Conservation (phyloP, 441 rosid genomes). For the Corymbia calophylla region DNA sequence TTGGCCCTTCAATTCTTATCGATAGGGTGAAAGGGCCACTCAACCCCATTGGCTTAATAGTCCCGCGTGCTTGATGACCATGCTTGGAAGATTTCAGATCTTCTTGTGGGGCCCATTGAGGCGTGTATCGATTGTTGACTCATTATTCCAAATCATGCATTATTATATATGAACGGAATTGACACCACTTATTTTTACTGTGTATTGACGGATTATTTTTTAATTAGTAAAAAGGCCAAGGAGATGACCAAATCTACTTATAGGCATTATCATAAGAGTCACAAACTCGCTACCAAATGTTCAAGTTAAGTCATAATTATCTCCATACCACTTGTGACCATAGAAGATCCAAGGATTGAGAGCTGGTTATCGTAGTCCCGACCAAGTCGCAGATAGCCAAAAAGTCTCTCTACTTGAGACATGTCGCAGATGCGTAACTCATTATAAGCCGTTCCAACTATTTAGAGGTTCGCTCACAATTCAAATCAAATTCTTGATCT, state of each 20-base stretch:
- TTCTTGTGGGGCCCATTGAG: background rate
- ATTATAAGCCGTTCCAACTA: background rate
- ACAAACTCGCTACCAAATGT: rapidly evolving
- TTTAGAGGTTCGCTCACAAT: rapidly evolving
- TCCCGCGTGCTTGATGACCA: background rate
- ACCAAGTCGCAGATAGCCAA: background rate
- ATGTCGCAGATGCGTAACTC: background rate
- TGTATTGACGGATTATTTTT: too few species aligned
- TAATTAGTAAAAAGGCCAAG: background rate
- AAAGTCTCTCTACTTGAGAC: background rate
- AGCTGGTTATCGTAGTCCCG: background rate
- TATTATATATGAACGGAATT: background rate
- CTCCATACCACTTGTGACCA: background rate
- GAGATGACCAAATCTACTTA: background rate
- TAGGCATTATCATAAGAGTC: background rate
- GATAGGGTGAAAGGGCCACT: background rate
- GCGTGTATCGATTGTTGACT: background rate
- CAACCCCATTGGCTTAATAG: background rate
- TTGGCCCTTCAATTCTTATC: background rate
- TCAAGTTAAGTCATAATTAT: background rate
- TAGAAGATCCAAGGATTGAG: too few species aligned
- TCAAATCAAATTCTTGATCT: background rate
- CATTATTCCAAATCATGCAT: background rate
- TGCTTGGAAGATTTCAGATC: background rate
- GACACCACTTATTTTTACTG: background rate